Evolutionary conservation across 1,139 yeast genomes (phyloP).

Genomic region (Blastobotrys ciferrii): DNA sequence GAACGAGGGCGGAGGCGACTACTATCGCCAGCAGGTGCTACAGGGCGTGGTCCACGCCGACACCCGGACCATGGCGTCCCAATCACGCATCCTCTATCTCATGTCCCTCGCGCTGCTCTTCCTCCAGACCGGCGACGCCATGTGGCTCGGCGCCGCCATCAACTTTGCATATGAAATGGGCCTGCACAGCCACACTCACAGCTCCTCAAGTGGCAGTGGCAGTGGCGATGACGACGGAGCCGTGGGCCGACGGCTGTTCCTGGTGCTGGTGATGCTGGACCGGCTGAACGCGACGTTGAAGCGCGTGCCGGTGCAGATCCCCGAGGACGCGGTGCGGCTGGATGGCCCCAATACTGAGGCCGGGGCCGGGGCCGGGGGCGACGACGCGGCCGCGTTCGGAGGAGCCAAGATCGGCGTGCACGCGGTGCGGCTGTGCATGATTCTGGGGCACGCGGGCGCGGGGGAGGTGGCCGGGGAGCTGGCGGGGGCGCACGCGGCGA

Average conservation of each 20-base stretch:
- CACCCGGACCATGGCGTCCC: conserved; percentile 16
- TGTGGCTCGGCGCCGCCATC: conserved; percentile 41
- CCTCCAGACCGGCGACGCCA: conserved; percentile 37
- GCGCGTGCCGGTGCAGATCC: conserved; percentile 27
- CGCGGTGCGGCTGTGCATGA: conserved; percentile 26
- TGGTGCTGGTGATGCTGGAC: conserved; percentile 35
- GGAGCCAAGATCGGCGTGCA: conserved; percentile 26
- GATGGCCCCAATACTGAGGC: no score
- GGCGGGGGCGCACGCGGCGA: conserved; percentile 20
- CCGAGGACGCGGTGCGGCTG: conserved; percentile 22
- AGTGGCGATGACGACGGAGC: conserved; percentile 25
- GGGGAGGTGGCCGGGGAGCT: conserved; percentile 14
- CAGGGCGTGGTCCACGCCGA: conserved; percentile 15
- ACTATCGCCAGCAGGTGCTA: conserved; percentile 19
- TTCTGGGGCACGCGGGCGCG: conserved; percentile 21
- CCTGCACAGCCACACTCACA: conserved; percentile 20
- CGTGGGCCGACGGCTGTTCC: conserved; percentile 31
- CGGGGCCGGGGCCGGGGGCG: no score
- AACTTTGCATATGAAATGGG: conserved; percentile 32
- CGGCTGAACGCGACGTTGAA: conserved; percentile 30
- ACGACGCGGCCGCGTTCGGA: conserved; percentile 24
- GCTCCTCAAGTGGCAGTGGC: not conserved
- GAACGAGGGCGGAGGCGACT: conserved; percentile 14
- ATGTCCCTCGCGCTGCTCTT: conserved; percentile 37
- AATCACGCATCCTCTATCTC: conserved; percentile 29